Evolutionary conservation across 108 stramenopile species (phyloP), one percentile per base, ranked within the genome.

Genomic region (Nitzschia sp.): DNA sequence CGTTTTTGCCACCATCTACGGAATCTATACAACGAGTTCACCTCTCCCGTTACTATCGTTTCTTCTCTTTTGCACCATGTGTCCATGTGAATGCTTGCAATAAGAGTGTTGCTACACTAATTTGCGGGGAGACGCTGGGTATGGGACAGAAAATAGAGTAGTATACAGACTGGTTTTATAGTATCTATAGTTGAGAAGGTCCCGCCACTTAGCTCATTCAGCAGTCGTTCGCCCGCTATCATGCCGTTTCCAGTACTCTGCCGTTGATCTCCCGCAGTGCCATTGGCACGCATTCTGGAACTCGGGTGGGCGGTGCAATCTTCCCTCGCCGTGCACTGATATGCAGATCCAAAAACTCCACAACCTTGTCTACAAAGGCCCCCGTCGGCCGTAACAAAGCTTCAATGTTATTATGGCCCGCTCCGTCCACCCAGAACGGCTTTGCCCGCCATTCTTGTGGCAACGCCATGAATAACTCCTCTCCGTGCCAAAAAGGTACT

Each of bases 321-420:
- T 60, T 77, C 27, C 90, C 91, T 26, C 91, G 74, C 51, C 94
- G 59, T 31, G 94, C 94, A 32, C 78, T 60, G 3, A 95, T 77
- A 64, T 95, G 94, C 51, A 92, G 60, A 66, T 95, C 90, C 54
- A 95, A 58, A 81, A 90, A 95, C 68, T 95, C 91, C n/a, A 81
- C 70, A 17, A 92, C 31, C 45, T 88, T 92, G 73, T 89, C 83
- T 2, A 93, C 83, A 78, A 90, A 89, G 1, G 85, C 82, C 11
- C 91, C 91, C 21, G 90, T 88, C 46, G 91, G 83, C 63, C 91
- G 63, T 35, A 93, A 65, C 57, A 95, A 49, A 0, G 92, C 91
- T 84, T 97, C 96, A 59, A 97, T 94, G 54, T 97, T 97, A 72
- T 97, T 97, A 71, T 97, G 96, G 1, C 96, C 96, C 0, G 92